Base-by-base conservation (phyloP, 2,329 filamentous ascomycete species). In the Dactylellina parvicollis region DNA sequence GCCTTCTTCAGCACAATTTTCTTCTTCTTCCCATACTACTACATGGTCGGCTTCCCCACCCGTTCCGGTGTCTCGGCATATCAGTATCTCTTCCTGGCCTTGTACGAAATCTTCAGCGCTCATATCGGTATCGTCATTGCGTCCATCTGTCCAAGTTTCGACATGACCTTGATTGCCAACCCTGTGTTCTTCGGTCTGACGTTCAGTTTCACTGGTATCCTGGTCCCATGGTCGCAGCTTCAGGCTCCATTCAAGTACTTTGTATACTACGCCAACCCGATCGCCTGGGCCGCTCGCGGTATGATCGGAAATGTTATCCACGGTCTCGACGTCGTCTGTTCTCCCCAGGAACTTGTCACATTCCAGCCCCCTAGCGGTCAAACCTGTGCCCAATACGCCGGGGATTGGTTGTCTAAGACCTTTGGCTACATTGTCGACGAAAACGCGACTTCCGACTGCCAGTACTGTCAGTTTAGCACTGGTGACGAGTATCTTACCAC, bases 141-240 rank as follows among this genome's bases (percentile, higher is more conserved):
- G 75, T 91, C 92, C 0, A 92, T 92, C 90, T 91, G 0, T 28
- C 90, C 91, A 0, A 88, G 84, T 40, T 92, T 65, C 28, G 54
- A 59, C 49, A 50, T 66, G 47, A 47, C 49, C 12, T 24, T 52
- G 9, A 44, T 55, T 9, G 59, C 47, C 38, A 82, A 92, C 3
- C 90, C 90, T 0, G 92, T 93, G 83, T 92, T 93, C 85, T 90
- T 93, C 82, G 87, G 92, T 79, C 88, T 91, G 83, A 89, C 91
- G 77, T 85, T 85, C 40, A 81, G 91, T 22, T 92, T 93, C 84
- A 92, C 92, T 82, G 91, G 91, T 76, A 87, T 93, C 18, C 86
- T 93, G 8, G 85, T 89, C 1, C 87, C 90, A 0, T 92, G 91
- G 79, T 76, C 80, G 0, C 81, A 84, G 73, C 83, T 92, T 30